Percentiles rank a stretch among this genome's conserved stretches.
Evolutionary conservation across 768 basidiomycete species (phyloP).

Genomic region (Tylopilus balloui): DNA sequence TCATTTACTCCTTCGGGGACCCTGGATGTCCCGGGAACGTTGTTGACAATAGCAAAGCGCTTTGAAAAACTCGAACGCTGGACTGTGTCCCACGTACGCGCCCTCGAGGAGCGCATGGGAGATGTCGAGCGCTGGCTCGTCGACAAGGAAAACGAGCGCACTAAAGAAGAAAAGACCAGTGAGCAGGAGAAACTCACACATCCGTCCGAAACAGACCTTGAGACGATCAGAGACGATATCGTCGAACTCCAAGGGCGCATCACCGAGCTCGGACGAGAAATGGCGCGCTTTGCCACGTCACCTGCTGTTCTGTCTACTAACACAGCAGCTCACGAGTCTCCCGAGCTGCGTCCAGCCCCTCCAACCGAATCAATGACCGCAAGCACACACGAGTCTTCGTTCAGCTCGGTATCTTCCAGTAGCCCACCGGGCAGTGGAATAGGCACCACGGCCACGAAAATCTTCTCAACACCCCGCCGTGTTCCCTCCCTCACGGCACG

Average conservation of each 20-base stretch:
- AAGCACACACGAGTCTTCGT: constrained; percentile 25
- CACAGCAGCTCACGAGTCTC: constrained; percentile 41
- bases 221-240: constrained; percentile 61
- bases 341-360: constrained; percentile 42
- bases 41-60: constrained; percentile 65
- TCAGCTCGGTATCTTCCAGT: constrained; percentile 15
- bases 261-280: constrained; percentile 70
- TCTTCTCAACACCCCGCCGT: constrained; percentile 29
- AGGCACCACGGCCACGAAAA: constrained; percentile 11
- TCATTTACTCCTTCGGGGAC: constrained; percentile 68
- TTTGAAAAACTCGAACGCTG: constrained; percentile 90
- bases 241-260: constrained; percentile 72
- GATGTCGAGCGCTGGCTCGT: constrained; percentile 90
- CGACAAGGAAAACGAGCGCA: constrained; percentile 66
- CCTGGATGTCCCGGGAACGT: constrained; percentile 69
- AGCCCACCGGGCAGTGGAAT: constrained; percentile 14
- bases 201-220: constrained; percentile 37
- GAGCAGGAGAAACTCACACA: constrained; percentile 7
- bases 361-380: constrained; percentile 46
- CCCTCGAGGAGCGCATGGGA: constrained; percentile 86
- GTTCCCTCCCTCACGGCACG: constrained; percentile 41
- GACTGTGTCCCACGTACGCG: constrained; percentile 85
- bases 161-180: constrained; percentile 24
- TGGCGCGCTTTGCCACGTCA: constrained; percentile 66
- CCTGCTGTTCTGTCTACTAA: constrained; percentile 43